Percentiles rank a stretch among this genome's conserved stretches.
Evolutionary conservation across 495 filamentous ascomycete genomes (phyloP).

Genomic region (Mycothermus thermophilus): DNA sequence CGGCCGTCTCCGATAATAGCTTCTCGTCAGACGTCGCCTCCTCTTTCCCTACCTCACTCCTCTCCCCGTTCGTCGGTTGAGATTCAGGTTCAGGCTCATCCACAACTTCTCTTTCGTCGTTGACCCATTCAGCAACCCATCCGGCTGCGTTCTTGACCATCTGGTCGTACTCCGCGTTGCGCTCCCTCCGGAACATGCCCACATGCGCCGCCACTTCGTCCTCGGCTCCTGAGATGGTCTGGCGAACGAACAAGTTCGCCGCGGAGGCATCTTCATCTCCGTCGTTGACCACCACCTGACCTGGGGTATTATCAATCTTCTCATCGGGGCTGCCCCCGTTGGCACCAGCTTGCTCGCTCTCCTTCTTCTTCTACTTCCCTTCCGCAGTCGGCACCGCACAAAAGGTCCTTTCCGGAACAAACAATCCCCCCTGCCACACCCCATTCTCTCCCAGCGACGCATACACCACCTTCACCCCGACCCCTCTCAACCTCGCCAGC

Average conservation of each 20-base stretch:
- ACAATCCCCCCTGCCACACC: constrained; percentile 39
- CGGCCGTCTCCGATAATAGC: constrained; percentile 16
- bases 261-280: constrained; percentile 17
- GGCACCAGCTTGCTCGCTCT: not conserved
- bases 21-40: constrained; percentile 27
- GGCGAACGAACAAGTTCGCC: constrained; percentile 38
- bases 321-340: not conserved
- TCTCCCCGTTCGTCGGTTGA: no score
- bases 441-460: constrained; percentile 37
- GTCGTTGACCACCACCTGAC: no score
- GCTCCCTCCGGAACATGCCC: constrained; percentile 64
- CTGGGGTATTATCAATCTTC: no score
- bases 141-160: constrained; percentile 54
- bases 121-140: constrained; percentile 40
- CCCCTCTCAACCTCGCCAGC: constrained; percentile 25
- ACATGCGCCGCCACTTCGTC: constrained; percentile 78
- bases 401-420: constrained; percentile 39
- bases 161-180: constrained; percentile 61
- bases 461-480: constrained; percentile 22
- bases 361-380: not conserved
- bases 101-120: constrained; percentile 28
- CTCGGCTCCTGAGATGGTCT: constrained; percentile 55
- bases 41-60: no score
- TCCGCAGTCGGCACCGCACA: constrained; percentile 32
- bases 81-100: no score